Conservation (phyloP, 129 eudicot species). For the Oenanthe sinensis region DNA sequence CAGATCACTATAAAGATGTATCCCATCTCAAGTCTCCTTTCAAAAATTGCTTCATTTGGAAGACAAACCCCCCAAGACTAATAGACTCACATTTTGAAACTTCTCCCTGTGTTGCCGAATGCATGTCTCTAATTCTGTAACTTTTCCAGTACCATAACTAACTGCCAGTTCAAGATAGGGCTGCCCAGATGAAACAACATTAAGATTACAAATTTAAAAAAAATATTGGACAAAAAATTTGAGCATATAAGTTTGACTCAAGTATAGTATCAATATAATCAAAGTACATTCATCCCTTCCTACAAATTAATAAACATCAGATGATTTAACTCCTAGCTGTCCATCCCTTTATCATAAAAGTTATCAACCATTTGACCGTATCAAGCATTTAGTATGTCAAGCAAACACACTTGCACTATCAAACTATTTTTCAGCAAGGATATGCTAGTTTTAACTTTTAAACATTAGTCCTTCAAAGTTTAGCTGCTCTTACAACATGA, state of each 20-base stretch:
- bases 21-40: neutral
- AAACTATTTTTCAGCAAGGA: neutral
- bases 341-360: neutral
- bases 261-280: neutral
- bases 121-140: slow-evolving; percentile 55
- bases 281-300: neutral
- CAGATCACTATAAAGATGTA: neutral
- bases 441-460: neutral
- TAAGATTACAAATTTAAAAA: neutral
- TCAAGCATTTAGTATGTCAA: neutral
- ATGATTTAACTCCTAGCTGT: neutral
- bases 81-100: slow-evolving; percentile 65
- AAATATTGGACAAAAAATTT: no score
- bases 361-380: neutral
- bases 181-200: slow-evolving; percentile 29
- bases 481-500: neutral
- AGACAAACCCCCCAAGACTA: neutral
- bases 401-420: neutral
- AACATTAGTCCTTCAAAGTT: neutral
- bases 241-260: neutral
- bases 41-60: neutral
- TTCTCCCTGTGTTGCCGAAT: slow-evolving; percentile 57
- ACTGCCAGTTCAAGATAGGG: slow-evolving; percentile 72
- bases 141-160: slow-evolving; percentile 63
- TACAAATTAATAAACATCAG: neutral